Percentiles rank a stretch among this genome's conserved stretches.
These are phyloP conservation scores for Zasmidium angulare DNA, from an alignment of 2,329 filamentous ascomycete species.

Conservation along the genomic window DNA sequence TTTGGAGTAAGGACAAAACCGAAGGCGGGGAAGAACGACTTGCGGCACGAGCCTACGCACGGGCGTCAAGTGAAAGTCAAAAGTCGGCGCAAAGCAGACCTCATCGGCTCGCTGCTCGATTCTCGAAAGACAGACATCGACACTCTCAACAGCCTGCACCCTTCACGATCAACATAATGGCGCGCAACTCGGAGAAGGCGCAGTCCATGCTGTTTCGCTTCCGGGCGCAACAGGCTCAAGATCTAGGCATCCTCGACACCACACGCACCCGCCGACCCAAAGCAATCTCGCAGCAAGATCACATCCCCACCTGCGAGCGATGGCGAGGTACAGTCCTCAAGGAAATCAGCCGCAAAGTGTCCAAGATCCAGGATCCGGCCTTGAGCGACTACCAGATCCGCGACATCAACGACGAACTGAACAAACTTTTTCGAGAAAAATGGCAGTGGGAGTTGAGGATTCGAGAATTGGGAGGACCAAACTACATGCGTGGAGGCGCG, in stretches of 20 bases:
- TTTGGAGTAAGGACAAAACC: not conserved
- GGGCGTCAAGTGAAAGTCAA: not conserved
- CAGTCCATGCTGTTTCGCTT: conserved; percentile 99
- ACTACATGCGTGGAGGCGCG: conserved; percentile 77
- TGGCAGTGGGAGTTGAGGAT: conserved; percentile 99
- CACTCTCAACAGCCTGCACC: not conserved
- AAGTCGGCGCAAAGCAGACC: not conserved
- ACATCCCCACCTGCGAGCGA: conserved; percentile 87
- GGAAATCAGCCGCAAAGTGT: conserved; percentile 95
- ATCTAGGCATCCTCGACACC: conserved; percentile 93
- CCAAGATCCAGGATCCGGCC: conserved; percentile 86
- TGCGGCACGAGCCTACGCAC: not conserved
- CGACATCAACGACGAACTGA: conserved; percentile 98
- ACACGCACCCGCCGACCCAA: conserved; percentile 87
- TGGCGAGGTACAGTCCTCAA: conserved; percentile 98
- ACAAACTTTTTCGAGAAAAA: conserved; percentile 98
- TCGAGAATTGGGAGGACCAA: conserved; percentile 89
- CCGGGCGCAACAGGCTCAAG: conserved; percentile 92
- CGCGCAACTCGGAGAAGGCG: conserved; percentile 96
- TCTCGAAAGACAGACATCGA: not conserved
- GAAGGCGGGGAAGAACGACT: not conserved
- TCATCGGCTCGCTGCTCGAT: not conserved
- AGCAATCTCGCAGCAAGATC: conserved; percentile 80
- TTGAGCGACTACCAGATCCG: conserved; percentile 97
- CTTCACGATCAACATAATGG: conserved; percentile 46